A percentile compares a stretch with the other conserved stretches of the same genome.
phyloP scores from a whole-genome alignment of 2,329 filamentous ascomycete species.

The Scytalidium lignicola region DNA sequence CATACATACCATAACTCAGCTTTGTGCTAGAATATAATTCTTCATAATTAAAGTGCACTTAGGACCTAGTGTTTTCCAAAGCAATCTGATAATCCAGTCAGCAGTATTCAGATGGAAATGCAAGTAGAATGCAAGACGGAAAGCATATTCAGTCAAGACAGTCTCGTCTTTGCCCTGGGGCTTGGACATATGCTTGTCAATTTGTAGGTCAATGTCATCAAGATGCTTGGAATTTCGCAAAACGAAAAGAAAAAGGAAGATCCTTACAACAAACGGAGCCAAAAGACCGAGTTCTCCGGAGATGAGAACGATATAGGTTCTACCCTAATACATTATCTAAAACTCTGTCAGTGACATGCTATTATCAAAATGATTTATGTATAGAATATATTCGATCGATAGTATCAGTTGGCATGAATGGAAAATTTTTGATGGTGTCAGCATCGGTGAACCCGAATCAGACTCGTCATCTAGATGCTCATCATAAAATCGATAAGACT shows the following conservation, averaged over 20 bases:
- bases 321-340: neutral
- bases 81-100: constrained; percentile 7
- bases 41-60: no score
- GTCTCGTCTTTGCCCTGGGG: constrained; percentile 51
- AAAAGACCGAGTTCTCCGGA: no score
- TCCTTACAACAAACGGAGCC: neutral
- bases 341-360: neutral
- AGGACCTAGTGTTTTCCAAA: neutral
- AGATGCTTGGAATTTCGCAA: constrained; percentile 32
- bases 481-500: constrained; percentile 32
- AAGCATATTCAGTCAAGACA: constrained; percentile 42
- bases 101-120: constrained; percentile 6
- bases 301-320: neutral
- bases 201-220: constrained; percentile 81
- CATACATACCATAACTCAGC: neutral
- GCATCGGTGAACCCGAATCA: constrained; percentile 69
- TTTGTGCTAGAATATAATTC: no score
- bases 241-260: constrained; percentile 13
- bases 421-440: constrained; percentile 61
- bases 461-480: constrained; percentile 70
- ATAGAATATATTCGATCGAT: constrained; percentile 19
- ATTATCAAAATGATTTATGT: neutral
- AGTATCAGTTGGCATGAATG: constrained; percentile 63
- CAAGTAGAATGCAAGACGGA: constrained; percentile 2
- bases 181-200: constrained; percentile 99